These are phyloP conservation scores for Iberis pinnata DNA, from an alignment of 345 rosid genomes.

Conservation along the genomic window DNA sequence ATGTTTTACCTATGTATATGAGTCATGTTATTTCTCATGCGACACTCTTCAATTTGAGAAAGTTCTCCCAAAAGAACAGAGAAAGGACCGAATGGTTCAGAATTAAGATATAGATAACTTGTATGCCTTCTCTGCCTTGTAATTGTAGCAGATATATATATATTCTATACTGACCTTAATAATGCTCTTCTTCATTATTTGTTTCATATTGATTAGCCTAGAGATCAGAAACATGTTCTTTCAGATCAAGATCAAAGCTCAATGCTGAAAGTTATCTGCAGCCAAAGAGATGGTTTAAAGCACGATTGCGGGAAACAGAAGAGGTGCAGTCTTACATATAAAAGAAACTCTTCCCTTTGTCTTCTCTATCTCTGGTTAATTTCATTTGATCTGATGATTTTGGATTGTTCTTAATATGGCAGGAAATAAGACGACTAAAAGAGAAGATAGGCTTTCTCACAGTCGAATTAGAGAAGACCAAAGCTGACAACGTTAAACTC, in stretches of 20 bases:
- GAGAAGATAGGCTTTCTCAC: conserved; percentile 71
- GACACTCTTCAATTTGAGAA: conserved; percentile 5
- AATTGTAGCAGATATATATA: too few species aligned
- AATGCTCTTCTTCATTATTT: conserved; percentile 1
- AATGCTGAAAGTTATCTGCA: conserved; percentile 97
- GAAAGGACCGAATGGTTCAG: background rate
- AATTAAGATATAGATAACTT: conserved; percentile 2
- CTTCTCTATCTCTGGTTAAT: background rate
- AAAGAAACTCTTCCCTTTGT: background rate
- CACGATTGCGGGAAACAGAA: conserved; percentile 81
- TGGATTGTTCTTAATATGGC: conserved; percentile 3
- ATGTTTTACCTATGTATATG: conserved; percentile 9
- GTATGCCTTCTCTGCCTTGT: too few species aligned
- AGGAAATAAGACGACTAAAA: conserved; percentile 89
- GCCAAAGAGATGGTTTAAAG: conserved; percentile 86
- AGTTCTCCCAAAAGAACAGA: background rate
- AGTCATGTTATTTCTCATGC: conserved; percentile 2
- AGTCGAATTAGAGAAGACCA: conserved; percentile 75
- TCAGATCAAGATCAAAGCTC: conserved; percentile 92
- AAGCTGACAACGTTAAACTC: conserved; percentile 93
- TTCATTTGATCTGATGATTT: background rate
- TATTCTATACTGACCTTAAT: too few species aligned
- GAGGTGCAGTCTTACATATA: conserved; percentile 43
- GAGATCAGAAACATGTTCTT: conserved; percentile 61
- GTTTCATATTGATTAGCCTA: conserved; percentile 38